Conservation (phyloP, 805 yeast genomes). For the Candida michaelii region DNA sequence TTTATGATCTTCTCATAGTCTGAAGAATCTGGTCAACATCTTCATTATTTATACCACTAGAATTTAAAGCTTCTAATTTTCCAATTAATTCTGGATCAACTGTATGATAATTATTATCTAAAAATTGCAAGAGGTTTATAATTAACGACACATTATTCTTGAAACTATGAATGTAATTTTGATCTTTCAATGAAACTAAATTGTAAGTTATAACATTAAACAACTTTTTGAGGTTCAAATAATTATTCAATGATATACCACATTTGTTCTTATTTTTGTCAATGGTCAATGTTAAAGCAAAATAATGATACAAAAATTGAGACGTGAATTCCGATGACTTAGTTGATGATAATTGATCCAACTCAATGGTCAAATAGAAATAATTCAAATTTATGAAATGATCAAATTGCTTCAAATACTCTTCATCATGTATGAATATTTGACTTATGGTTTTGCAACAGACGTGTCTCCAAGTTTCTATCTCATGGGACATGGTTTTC, state of each 20-base stretch:
- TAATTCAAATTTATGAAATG: conserved; percentile 37
- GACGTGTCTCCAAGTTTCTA: conserved; percentile 39
- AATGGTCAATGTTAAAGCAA: conserved; percentile 27
- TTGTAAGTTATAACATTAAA: conserved; percentile 36
- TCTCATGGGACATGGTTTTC: conserved; percentile 24
- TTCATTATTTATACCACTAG: neutral
- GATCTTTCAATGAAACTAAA: conserved; percentile 1
- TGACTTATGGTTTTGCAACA: conserved; percentile 28
- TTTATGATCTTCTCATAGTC: neutral
- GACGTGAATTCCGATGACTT: conserved; percentile 42
- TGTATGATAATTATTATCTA: conserved; percentile 3
- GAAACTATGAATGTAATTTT: neutral
- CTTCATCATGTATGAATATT: conserved; percentile 21
- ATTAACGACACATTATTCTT: conserved; percentile 8
- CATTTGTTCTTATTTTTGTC: conserved; percentile 18
- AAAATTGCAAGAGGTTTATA: conserved; percentile 1
- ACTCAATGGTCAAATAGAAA: conserved; percentile 39
- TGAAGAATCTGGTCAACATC: neutral
- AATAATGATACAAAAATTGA: conserved; percentile 41
- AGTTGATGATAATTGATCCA: conserved; percentile 39
- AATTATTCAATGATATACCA: conserved; percentile 20
- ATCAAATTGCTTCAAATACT: conserved; percentile 32
- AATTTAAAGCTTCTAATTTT: conserved; percentile 3
- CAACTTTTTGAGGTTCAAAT: conserved; percentile 36
- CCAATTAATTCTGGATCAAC: conserved; percentile 1